Conservation (phyloP, 148 eudicot genomes). For the Cornus controversa region DNA sequence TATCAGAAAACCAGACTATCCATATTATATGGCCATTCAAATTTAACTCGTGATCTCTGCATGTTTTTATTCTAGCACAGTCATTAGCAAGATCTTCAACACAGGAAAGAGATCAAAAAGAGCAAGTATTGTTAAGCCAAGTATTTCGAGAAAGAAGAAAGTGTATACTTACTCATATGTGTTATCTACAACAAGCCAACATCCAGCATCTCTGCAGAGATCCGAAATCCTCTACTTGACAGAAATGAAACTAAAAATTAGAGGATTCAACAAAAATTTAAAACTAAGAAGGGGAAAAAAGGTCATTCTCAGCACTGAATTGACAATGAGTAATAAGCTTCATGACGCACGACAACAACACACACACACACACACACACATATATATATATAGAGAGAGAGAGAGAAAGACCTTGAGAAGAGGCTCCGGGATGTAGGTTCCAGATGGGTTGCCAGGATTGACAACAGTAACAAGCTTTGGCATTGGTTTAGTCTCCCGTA, state of each 20-base stretch:
- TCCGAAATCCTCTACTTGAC: constrained; percentile 79
- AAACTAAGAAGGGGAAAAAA: constrained; percentile 5
- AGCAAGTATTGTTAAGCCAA: neutral
- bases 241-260: constrained; percentile 19
- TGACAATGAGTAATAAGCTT: neutral
- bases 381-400: no score
- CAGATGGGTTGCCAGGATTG: constrained; percentile 98
- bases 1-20: neutral
- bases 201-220: constrained; percentile 76
- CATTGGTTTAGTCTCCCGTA: constrained; percentile 64
- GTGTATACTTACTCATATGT: constrained; percentile 87
- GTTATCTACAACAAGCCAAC: constrained; percentile 98
- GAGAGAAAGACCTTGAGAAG: constrained; percentile 75
- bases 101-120: neutral
- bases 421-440: constrained; percentile 89
- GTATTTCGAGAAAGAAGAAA: neutral
- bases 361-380: neutral
- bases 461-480: constrained; percentile 99
- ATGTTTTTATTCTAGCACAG: neutral
- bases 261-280: constrained; percentile 10
- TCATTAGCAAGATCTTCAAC: neutral
- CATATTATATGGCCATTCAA: neutral
- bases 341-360: neutral
- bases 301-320: neutral
- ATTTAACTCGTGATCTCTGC: neutral